Evolutionary conservation across 163 green algal genomes (phyloP), one percentile per base, ranked within the genome.

Genomic region (Coccomyxa subellipsoidea): DNA sequence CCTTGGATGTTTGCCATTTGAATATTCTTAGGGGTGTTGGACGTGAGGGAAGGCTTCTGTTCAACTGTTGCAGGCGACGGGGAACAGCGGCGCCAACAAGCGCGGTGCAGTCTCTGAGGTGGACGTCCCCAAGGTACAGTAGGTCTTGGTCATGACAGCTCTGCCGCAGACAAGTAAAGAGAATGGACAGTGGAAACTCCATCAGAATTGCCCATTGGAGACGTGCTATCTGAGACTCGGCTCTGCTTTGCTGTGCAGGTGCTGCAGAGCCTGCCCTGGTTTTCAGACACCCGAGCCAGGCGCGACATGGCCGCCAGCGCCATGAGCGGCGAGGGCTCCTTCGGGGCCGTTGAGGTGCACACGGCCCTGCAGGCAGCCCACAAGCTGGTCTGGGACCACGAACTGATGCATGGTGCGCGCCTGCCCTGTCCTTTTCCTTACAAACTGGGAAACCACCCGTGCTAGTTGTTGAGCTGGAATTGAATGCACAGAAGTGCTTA

Each of bases 361-460:
- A 80, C 76, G 47, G 77, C 77, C 29, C 27, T 81, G 47, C 40
- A 69, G 0, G 77, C 77, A 25, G 77, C 77, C 47, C 39, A 81
- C 77, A 47, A 72, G 47, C 77, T 81, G 77, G 39, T 81, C 47
- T 81, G 77, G 77, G 27, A 54, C 31, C 31, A 53, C 40, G 71
- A 53, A 34, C n/a, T 53, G 8, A 34, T 47, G 34, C 71, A 73
- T n/a, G 66, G 66, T 73, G 66, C 4, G 66, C n/a, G 31, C n/a
- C n/a, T n/a, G n/a, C n/a, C n/a, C n/a, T n/a, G n/a, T n/a, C n/a
- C n/a, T n/a, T n/a, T n/a, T n/a, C n/a, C n/a, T n/a, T n/a, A n/a
- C n/a, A n/a, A n/a, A n/a, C n/a, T n/a, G n/a, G n/a, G n/a, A n/a
- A n/a, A n/a, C n/a, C n/a, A n/a, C n/a, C n/a, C n/a, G n/a, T n/a